Evolutionary conservation across 345 rosid genomes (phyloP), one percentile per base, ranked within the genome.

Genomic region (Arabidopsis arenosa): DNA sequence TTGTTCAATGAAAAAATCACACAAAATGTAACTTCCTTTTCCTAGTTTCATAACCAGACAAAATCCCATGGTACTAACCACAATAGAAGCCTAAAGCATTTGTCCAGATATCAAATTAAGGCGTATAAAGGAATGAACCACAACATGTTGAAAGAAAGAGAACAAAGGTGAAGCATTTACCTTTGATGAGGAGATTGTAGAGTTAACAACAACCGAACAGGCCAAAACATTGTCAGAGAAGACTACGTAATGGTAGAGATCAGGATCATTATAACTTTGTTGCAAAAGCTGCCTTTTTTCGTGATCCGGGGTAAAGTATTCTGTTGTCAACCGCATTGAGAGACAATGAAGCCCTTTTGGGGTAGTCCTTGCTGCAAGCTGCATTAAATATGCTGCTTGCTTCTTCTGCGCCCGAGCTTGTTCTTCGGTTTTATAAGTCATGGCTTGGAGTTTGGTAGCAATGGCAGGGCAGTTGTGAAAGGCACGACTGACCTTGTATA

Each of bases 311-410:
- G 87, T 37, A 79, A 84, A 84, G 67, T 91, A 90, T 79, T 88
- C 93, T 62, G 96, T 77, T 53, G 98, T 92, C 84, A 95, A 75
- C 78, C 85, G 88, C 88, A 95, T 85, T 66, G 93, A 86, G 56
- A 95, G 93, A 84, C 98, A 95, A 72, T 93, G 97, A 79, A 89
- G 90, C 66, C 98, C 93, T 88, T 95, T 95, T 10, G 97, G 96
- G 26, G 89, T 88, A 51, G 93, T 91, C 82, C 89, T 86, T 44
- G 94, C 92, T 63, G 97, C 96, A 69, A 93, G 94, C 81, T 88
- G 93, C 86, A 90, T 70, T 60, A 94, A 91, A 85, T 84, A 68
- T 56, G 84, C 43, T 71, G 83, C 88, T 73, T 90, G 83, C 78
- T 88, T 82, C 79, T 83, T 88, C 80, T 86, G 95, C 17, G 78